phyloP scores from a whole-genome alignment of 441 rosid species.

The Lepidium campestre region DNA sequence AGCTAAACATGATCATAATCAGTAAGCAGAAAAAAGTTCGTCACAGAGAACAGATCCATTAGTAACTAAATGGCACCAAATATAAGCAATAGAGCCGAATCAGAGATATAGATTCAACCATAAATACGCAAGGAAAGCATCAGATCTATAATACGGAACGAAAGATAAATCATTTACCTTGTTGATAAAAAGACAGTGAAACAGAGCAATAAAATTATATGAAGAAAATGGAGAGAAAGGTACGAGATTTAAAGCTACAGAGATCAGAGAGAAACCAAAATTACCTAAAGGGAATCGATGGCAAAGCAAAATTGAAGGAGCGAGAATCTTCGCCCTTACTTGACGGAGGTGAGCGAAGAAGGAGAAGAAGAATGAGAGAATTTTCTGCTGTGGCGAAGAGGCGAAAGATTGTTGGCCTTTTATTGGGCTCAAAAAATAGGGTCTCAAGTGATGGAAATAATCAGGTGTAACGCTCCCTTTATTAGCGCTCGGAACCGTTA shows the following conservation, averaged over 20 bases:
- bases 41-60: conserved; percentile 1
- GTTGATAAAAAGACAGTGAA: not conserved
- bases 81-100: not conserved
- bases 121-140: not conserved
- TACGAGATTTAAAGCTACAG: not conserved
- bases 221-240: not conserved
- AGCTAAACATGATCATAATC: not conserved
- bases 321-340: conserved; percentile 35
- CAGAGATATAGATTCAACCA: not conserved
- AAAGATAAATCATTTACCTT: not conserved
- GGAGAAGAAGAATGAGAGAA: conserved; percentile 10
- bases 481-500: not conserved
- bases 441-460: conserved; percentile 4
- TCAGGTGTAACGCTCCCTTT: not conserved
- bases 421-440: conserved; percentile 29
- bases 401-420: conserved; percentile 21
- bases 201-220: not conserved
- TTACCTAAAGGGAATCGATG: conserved; percentile 5
- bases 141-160: not conserved
- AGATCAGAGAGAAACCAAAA: conserved; percentile 19
- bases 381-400: conserved; percentile 18
- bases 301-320: conserved; percentile 17
- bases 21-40: too few relatives aligned
- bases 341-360: conserved; percentile 27
- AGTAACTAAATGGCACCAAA: not conserved